phyloP scores from a whole-genome alignment of 1,284 basidiomycete genomes.

The Melanopsichium pennsylvanicum region DNA sequence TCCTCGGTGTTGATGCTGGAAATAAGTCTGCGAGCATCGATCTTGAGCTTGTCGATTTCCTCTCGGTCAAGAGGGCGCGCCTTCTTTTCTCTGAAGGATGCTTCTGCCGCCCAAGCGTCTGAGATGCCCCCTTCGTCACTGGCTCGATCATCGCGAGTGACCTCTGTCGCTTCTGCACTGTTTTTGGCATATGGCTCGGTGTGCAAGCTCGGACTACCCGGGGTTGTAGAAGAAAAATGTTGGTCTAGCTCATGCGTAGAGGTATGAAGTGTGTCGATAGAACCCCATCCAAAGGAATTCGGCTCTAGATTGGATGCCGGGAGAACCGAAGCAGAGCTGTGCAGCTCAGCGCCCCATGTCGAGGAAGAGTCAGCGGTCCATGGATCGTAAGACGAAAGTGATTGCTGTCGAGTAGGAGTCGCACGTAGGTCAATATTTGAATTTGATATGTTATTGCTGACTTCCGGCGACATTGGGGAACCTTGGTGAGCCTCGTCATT shows the following conservation, averaged over 20 bases:
- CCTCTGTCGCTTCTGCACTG: neutral
- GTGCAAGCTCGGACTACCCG: neutral
- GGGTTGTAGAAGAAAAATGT: slow-evolving; percentile 1
- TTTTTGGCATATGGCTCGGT: neutral
- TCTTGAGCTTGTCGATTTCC: slow-evolving; percentile 36
- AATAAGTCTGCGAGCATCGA: slow-evolving; percentile 34
- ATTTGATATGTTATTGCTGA: neutral
- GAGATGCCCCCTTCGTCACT: slow-evolving; percentile 1
- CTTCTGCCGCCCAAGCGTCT: slow-evolving; percentile 36
- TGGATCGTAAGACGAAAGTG: slow-evolving; percentile 22
- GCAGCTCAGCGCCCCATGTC: slow-evolving; percentile 7
- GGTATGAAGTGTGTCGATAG: neutral
- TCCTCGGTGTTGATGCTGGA: slow-evolving; percentile 12
- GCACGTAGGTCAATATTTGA: neutral
- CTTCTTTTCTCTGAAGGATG: slow-evolving; percentile 20
- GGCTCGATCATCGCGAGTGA: neutral
- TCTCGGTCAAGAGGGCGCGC: slow-evolving; percentile 28
- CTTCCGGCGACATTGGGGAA: neutral
- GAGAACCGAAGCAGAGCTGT: neutral
- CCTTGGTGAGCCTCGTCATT: neutral
- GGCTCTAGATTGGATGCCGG: neutral
- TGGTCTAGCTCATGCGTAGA: neutral
- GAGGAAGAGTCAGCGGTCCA: slow-evolving; percentile 16
- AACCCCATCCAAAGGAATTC: slow-evolving; percentile 5
- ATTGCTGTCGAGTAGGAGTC: slow-evolving; percentile 1